These are phyloP conservation scores for Haplosporangium gracile DNA, from an alignment of 192 early-diverging fungal species.

Conservation along the genomic window DNA sequence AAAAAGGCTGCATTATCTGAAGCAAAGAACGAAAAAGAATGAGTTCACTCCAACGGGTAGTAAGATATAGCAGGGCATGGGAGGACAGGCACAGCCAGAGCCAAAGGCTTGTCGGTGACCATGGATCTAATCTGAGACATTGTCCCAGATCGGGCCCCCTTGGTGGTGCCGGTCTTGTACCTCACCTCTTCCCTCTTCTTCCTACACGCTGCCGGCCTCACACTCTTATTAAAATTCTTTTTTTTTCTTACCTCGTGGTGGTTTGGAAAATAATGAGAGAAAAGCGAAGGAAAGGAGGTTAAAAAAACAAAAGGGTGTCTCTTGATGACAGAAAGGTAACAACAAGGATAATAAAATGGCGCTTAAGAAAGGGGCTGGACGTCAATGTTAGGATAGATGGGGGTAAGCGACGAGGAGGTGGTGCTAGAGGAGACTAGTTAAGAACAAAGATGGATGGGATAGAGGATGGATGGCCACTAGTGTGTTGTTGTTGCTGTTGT, in stretches of 20 bases:
- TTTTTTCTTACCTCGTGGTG: constrained; percentile 7
- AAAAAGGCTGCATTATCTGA: no score
- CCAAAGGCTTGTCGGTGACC: not conserved
- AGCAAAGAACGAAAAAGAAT: no score
- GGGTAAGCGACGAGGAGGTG: not conserved
- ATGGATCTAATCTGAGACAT: constrained; percentile 9
- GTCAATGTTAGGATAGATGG: not conserved
- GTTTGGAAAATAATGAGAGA: not conserved
- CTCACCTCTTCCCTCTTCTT: not conserved
- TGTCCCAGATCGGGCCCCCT: constrained; percentile 5
- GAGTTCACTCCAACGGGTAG: no score
- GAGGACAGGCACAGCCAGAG: not conserved
- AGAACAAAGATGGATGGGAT: not conserved
- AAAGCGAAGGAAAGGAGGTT: no score
- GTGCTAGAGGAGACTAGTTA: not conserved
- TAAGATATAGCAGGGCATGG: no score
- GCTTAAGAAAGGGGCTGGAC: not conserved
- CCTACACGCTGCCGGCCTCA: not conserved
- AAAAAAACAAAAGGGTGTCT: not conserved
- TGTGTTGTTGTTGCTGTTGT: not conserved
- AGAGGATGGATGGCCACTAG: not conserved
- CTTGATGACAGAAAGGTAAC: not conserved
- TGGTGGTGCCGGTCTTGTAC: not conserved
- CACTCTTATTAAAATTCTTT: not conserved
- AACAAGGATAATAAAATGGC: not conserved